A percentile compares a stretch with the other conserved stretches of the same genome.
Evolutionary conservation across 257 asterid genomes (phyloP).

Genomic region (Leonotis leonurus): DNA sequence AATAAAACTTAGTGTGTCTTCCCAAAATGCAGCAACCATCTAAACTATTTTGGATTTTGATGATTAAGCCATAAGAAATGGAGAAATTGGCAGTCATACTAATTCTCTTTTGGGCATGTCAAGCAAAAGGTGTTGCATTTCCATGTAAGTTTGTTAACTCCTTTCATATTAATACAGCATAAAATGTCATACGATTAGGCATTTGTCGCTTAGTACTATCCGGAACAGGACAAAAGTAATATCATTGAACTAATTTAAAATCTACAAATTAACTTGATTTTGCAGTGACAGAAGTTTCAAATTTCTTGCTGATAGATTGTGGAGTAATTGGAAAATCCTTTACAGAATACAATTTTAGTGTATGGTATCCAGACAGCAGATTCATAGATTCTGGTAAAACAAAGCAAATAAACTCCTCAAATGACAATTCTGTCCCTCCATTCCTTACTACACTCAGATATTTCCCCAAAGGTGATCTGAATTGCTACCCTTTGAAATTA

Average conservation of each 20-base stretch:
- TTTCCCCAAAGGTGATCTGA: not conserved
- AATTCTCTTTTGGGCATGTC: not conserved
- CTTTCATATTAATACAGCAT: too few relatives aligned
- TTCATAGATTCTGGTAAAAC: not conserved
- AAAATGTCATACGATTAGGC: too few relatives aligned
- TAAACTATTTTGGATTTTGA: too few relatives aligned
- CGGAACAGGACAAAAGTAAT: too few relatives aligned
- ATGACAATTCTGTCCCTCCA: not conserved
- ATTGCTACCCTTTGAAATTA: not conserved
- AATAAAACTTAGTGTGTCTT: too few relatives aligned
- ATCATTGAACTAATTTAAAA: not conserved
- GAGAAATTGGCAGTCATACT: not conserved
- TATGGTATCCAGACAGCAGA: not conserved
- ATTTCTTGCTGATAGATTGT: not conserved
- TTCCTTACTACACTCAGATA: slow-evolving; percentile 1
- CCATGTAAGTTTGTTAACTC: not conserved
- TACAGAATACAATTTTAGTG: not conserved
- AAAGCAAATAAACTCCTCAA: not conserved
- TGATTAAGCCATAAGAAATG: too few relatives aligned
- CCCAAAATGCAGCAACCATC: too few relatives aligned
- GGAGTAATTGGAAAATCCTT: not conserved
- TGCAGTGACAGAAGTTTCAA: not conserved
- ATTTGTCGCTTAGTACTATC: too few relatives aligned
- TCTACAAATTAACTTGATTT: not conserved
- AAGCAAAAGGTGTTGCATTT: not conserved